Evolutionary conservation across 768 basidiomycete genomes (phyloP), one percentile per base, ranked within the genome.

Genomic region (Goffeauzyma gilvescens): DNA sequence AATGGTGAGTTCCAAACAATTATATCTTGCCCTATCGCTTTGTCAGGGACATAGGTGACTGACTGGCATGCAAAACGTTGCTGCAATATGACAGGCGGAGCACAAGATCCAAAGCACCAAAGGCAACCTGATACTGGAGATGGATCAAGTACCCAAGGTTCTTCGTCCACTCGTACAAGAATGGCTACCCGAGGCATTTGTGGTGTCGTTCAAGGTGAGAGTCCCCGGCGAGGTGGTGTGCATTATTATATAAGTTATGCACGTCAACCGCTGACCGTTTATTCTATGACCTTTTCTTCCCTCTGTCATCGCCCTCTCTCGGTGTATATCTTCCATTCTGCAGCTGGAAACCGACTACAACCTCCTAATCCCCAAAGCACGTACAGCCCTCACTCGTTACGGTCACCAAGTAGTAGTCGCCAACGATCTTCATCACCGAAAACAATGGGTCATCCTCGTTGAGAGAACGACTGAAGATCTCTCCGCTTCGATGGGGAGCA

Each of bases 61-160:
- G n/a, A n/a, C n/a, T n/a, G 2, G 6, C 21, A 13, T 44, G 14
- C 31, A 21, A 34, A 10, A 33, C 10, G 20, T 33, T 13, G 30
- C 13, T n/a, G n/a, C n/a, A n/a, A n/a, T n/a, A 14, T 24, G 8
- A 0, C 55, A 93, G 90, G 80, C 85, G 1, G 86, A 85, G 65
- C 93, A 98, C 67, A 98, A 98, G 67, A 96, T 98, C 27, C 90
- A 96, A 57, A 93, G 87, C 1, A 83, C 84, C 22, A 87, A 90
- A 58, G 90, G 89, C 1, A 89, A 79, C 51, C 67, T 96, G 20
- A 74, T 75, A 34, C 81, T 96, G 43, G 89, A 96, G 63, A 98
- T 96, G 93, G 93, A 98, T 58, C 87, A 95, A 62, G 89, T 96
- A 0, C 93, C 93, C 6, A 98, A 98, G 65, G 78, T 95, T 26